Percentiles rank a stretch among this genome's conserved stretches.
Evolutionary conservation across 2,329 filamentous ascomycete species (phyloP).

Genomic region (Xylariaceae sp.): DNA sequence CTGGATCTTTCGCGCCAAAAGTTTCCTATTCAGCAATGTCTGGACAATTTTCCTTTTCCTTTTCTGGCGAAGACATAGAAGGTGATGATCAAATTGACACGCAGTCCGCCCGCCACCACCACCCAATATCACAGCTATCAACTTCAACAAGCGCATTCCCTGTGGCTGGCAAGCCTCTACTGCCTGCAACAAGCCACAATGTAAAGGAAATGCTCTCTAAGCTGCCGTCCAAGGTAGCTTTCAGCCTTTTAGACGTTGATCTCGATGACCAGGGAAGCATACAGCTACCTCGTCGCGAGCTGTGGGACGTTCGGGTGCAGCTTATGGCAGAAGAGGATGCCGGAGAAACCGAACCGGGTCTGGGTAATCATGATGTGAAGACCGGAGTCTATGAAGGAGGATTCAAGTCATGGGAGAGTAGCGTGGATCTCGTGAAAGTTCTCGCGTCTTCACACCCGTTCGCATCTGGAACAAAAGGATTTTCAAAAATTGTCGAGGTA

Average conservation of each 20-base stretch:
- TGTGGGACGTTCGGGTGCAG: conserved; percentile 83
- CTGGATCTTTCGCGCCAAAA: background rate
- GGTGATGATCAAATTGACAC: conserved; percentile 44
- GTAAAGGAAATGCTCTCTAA: conserved; percentile 58
- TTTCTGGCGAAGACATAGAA: conserved; percentile 70
- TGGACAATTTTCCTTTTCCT: conserved; percentile 62
- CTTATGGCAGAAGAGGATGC: conserved; percentile 75
- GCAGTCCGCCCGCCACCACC: conserved; percentile 20
- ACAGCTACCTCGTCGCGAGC: conserved; percentile 72
- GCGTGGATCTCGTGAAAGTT: conserved; percentile 78
- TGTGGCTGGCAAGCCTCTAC: conserved; percentile 65
- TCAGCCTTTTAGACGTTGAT: conserved; percentile 64
- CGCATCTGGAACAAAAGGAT: conserved; percentile 42
- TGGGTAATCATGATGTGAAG: conserved; percentile 76
- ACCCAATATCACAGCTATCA: conserved; percentile 35
- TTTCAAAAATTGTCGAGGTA: conserved; percentile 62
- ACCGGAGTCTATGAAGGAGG: conserved; percentile 86
- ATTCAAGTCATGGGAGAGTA: conserved; percentile 91
- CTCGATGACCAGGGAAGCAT: conserved; percentile 63
- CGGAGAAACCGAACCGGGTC: conserved; percentile 50
- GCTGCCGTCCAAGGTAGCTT: conserved; percentile 78
- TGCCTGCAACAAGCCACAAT: conserved; percentile 60
- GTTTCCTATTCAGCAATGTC: conserved; percentile 43
- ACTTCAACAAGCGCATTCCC: conserved; percentile 61
- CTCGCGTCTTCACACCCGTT: conserved; percentile 53